Base-by-base conservation (phyloP, 2,329 filamentous ascomycete species). In the Aspergillus pseudoterreus region DNA sequence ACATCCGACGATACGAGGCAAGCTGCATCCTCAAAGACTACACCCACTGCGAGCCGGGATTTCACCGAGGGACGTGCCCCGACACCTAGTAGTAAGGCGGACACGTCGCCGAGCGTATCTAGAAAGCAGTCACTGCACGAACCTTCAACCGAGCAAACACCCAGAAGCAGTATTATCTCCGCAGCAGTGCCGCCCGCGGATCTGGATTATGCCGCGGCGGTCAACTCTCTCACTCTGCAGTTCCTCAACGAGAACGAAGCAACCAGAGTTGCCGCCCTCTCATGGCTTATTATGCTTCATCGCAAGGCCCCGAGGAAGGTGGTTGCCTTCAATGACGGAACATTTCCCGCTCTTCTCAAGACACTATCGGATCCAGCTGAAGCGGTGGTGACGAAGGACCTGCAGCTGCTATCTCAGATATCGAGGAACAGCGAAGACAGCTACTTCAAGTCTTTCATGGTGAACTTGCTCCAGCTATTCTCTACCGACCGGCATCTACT, bases 401-500 rank as follows among this genome's bases (percentile, higher is more conserved):
- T 99, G 27, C 89, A 97, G 57, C 79, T 99, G 14, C 79, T 99
- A 2, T 97, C 92, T 0, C 94, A 99, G 61, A 97, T 99, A 49
- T 97, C 92, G 2, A 85, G 88, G 58, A 95, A 96, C 62, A 97
- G 91, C 66, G 94, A 97, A 63, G 94, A 99, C 65, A 90, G 92
- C 58, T 97, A 97, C 71, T 99, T 99, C 67, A 87, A 90, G 1
- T 95, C 92, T 21, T 99, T 99, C 69, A 99, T 99, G 94, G 88
- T 96, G 54, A 95, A 95, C 66, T 78, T 99, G 9, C 77, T 99
- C 41, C 94, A 96, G 67, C 81, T 99, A 1, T 99, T 99, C 68
- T 95, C 90, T 39, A 97, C 94, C 0, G 94, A 99, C 67, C 82
- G 94, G 30, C 88, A 90, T 61, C 78, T 99, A 21, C 78, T 99